Percentiles rank a stretch among this genome's conserved stretches.
Conservation (phyloP, 345 rosid species). For the Pseudoturritis turrita region DNA sequence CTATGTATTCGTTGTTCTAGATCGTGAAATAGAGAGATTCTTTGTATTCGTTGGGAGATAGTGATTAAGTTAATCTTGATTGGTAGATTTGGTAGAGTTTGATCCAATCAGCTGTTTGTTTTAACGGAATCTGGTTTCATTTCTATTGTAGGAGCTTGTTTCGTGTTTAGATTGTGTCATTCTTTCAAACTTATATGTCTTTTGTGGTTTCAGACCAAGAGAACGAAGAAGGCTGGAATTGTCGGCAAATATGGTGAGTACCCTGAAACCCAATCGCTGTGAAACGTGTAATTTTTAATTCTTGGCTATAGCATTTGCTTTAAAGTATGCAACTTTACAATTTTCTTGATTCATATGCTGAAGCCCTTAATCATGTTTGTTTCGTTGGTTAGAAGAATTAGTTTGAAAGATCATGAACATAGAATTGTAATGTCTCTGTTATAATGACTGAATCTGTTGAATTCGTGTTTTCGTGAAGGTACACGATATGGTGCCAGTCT, state of each 20-base stretch:
- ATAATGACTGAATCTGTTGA: background rate
- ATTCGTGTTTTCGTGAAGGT: conserved; percentile 32
- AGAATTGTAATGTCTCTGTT: background rate
- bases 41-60: background rate
- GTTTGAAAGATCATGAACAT: background rate
- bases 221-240: conserved; percentile 68
- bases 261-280: background rate
- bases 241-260: conserved; percentile 52
- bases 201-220: conserved; percentile 43
- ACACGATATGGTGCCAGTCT: conserved; percentile 89
- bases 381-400: background rate
- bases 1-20: background rate
- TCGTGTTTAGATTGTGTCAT: background rate
- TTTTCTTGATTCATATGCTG: background rate
- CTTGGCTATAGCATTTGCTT: background rate
- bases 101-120: background rate
- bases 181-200: background rate
- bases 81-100: background rate
- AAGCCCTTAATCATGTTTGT: conserved; percentile 6
- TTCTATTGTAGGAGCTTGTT: background rate
- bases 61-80: background rate
- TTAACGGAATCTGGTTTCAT: background rate
- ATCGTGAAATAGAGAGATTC: background rate
- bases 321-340: background rate
- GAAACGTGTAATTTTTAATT: background rate